These are phyloP conservation scores for Coriolopsis trogii DNA, from an alignment of 1,284 basidiomycete species.

Conservation along the genomic window DNA sequence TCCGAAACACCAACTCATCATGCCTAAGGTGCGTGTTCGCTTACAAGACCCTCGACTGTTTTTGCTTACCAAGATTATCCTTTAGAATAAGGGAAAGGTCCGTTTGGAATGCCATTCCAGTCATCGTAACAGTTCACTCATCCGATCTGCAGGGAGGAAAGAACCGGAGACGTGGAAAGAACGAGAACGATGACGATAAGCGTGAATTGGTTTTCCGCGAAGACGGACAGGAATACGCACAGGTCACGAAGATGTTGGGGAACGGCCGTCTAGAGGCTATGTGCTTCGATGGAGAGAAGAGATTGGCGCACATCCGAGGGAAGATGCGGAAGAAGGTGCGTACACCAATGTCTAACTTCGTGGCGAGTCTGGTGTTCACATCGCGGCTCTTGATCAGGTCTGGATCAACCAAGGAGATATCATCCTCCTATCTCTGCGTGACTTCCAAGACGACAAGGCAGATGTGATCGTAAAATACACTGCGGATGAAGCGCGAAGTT, in stretches of 20 bases:
- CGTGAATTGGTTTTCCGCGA: slow-evolving; percentile 99
- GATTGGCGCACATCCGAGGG: slow-evolving; percentile 96
- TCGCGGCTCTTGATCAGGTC: slow-evolving; percentile 58
- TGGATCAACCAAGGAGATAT: slow-evolving; percentile 99
- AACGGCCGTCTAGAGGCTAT: slow-evolving; percentile 97
- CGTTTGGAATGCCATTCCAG: neutral
- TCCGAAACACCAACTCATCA: slow-evolving; percentile 33
- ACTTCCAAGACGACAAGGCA: slow-evolving; percentile 99
- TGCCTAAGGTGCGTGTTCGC: slow-evolving; percentile 67
- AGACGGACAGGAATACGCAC: slow-evolving; percentile 99
- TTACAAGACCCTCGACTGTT: slow-evolving; percentile 11
- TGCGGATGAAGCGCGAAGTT: slow-evolving; percentile 88
- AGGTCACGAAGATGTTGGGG: slow-evolving; percentile 98
- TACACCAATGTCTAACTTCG: slow-evolving; percentile 11
- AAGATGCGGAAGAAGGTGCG: slow-evolving; percentile 99
- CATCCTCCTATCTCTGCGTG: slow-evolving; percentile 93
- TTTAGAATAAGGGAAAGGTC: slow-evolving; percentile 84
- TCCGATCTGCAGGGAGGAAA: slow-evolving; percentile 82
- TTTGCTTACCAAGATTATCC: slow-evolving; percentile 19
- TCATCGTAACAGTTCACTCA: too few relatives aligned
- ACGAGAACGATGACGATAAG: slow-evolving; percentile 98
- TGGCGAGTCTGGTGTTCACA: slow-evolving; percentile 3
- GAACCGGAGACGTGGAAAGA: slow-evolving; percentile 99
- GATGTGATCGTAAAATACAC: slow-evolving; percentile 99
- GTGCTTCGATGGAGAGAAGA: slow-evolving; percentile 98